A percentile compares a stretch with the other conserved stretches of the same genome.
These are phyloP conservation scores for Aspergillus nidulans DNA, from an alignment of 495 filamentous ascomycete genomes.

Conservation along the genomic window DNA sequence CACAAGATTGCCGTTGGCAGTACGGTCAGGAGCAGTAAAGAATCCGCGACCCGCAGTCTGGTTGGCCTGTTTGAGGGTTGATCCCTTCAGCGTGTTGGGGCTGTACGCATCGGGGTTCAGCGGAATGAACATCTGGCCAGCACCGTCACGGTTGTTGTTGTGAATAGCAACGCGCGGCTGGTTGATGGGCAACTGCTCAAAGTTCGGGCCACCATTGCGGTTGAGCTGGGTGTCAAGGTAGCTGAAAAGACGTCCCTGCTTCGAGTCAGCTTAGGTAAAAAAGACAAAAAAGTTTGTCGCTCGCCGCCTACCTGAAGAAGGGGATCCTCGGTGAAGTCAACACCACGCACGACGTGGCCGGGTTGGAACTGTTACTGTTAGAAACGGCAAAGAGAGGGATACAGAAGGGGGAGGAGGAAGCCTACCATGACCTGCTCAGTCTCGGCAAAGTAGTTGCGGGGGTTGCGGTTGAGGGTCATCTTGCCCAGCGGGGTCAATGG, in stretches of 20 bases:
- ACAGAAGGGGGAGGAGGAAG: neutral
- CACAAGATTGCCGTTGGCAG: conserved; percentile 48
- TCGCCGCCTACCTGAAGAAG: no score
- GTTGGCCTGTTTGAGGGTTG: conserved; percentile 65
- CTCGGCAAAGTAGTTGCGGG: conserved; percentile 74
- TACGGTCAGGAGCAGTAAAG: conserved; percentile 63
- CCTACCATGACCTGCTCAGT: conserved; percentile 67
- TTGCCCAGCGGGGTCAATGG: conserved; percentile 63
- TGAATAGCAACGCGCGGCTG: conserved; percentile 57
- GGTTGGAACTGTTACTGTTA: conserved; percentile 62
- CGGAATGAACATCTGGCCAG: conserved; percentile 45
- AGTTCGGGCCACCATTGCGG: conserved; percentile 68
- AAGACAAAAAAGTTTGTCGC: no score
- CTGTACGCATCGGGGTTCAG: conserved; percentile 53
- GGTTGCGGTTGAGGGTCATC: conserved; percentile 66
- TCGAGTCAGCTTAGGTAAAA: no score
- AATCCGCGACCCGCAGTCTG: conserved; percentile 66
- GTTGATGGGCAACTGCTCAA: conserved; percentile 74
- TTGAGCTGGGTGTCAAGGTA: conserved; percentile 75
- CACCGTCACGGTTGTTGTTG: conserved; percentile 64
- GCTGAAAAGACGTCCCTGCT: conserved; percentile 67
- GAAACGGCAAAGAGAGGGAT: neutral
- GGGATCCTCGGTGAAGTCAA: conserved; percentile 72
- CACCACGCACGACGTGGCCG: conserved; percentile 58
- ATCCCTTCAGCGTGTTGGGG: conserved; percentile 63